Percentiles rank a stretch among this genome's conserved stretches.
Conservation (phyloP, 768 basidiomycete species). For the Agrocybe pediades region DNA sequence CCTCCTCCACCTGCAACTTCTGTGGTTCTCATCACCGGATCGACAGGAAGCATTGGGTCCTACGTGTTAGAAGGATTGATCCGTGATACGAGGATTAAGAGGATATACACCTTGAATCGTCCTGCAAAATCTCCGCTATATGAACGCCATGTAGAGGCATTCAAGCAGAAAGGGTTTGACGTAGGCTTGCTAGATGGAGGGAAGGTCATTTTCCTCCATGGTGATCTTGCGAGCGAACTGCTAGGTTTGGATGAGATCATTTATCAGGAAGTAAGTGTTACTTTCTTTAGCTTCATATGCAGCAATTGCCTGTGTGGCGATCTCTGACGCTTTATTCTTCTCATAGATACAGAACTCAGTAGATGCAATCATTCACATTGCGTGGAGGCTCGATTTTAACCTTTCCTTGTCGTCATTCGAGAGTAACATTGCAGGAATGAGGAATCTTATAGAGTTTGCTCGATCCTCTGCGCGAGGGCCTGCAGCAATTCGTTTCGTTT, state of each 20-base stretch:
- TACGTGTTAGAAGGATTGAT: conserved; percentile 34
- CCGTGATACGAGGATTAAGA: conserved; percentile 15
- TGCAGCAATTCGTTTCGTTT: conserved; percentile 36
- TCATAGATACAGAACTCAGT: conserved; percentile 27
- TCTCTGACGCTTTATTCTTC: neutral
- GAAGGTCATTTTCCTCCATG: conserved; percentile 38
- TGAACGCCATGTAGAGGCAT: conserved; percentile 26
- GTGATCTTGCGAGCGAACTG: conserved; percentile 26
- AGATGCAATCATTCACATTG: conserved; percentile 43
- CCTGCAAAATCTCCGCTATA: conserved; percentile 5
- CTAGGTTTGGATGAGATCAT: conserved; percentile 27
- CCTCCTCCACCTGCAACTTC: conserved; percentile 1
- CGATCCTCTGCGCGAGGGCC: conserved; percentile 24
- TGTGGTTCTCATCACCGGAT: conserved; percentile 37
- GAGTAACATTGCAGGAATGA: conserved; percentile 37
- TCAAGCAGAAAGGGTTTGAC: conserved; percentile 33
- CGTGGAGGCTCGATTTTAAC: conserved; percentile 53
- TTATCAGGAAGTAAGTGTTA: conserved; percentile 28
- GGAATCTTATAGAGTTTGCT: conserved; percentile 42
- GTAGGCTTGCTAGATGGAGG: conserved; percentile 23
- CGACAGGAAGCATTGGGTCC: conserved; percentile 42
- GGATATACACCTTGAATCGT: conserved; percentile 35
- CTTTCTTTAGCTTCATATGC: neutral
- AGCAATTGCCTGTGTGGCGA: neutral
- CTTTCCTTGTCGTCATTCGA: conserved; percentile 44